Conservation (phyloP, 2,329 filamentous ascomycete genomes). For the Neospermospora avenae region DNA sequence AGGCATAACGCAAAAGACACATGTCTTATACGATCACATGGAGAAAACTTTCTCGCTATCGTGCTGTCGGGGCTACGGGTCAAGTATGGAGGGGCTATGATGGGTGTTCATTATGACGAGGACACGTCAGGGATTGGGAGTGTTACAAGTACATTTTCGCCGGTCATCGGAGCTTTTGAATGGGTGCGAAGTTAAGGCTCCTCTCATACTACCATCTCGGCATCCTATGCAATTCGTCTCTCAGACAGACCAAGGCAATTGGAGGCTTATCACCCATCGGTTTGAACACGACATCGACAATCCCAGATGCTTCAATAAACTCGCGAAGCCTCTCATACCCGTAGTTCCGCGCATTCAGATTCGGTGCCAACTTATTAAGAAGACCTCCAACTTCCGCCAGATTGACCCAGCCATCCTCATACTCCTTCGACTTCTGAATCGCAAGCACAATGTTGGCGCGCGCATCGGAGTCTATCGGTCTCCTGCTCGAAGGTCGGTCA, state of each 20-base stretch:
- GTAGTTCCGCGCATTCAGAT: constrained; percentile 1
- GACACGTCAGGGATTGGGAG: too few species aligned
- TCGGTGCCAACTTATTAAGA: background rate
- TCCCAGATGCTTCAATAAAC: background rate
- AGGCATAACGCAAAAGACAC: too few species aligned
- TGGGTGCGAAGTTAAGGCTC: too few species aligned
- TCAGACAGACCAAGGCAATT: background rate
- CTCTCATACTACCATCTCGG: too few species aligned
- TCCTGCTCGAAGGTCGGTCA: background rate
- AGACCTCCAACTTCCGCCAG: background rate
- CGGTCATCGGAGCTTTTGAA: too few species aligned
- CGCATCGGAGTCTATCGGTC: background rate
- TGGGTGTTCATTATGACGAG: too few species aligned
- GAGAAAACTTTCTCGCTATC: too few species aligned
- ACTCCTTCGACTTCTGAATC: background rate
- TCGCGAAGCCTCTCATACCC: constrained; percentile 1
- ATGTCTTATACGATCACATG: too few species aligned
- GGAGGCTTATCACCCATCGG: constrained; percentile 1
- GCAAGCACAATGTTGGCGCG: background rate
- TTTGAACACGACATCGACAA: background rate
- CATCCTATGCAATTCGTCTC: background rate
- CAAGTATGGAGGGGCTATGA: too few species aligned
- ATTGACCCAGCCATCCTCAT: background rate
- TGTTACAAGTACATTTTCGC: too few species aligned
- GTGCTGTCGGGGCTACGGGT: too few species aligned